Base-by-base conservation (phyloP, 1,284 basidiomycete species). In the Apiotrichum gamsii region DNA sequence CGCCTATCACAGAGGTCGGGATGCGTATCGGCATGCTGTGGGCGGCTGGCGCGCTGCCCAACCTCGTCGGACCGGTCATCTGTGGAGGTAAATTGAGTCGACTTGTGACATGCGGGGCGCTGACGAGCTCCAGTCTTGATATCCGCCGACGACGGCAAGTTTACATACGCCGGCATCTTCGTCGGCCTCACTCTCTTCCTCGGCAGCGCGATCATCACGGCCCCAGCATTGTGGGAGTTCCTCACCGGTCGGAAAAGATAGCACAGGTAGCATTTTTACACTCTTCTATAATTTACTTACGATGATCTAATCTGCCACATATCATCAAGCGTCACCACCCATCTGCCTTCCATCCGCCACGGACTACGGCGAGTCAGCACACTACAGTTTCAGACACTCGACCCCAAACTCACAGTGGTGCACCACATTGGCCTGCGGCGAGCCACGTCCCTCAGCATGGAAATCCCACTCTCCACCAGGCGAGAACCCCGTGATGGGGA, bases 281-380 rank as follows among this genome's bases (percentile, higher is more conserved):
- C n/a, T n/a, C n/a, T n/a, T n/a, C n/a, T n/a, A n/a, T n/a, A n/a
- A n/a, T n/a, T n/a, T n/a, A n/a, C n/a, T n/a, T n/a, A n/a, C n/a
- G n/a, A n/a, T n/a, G n/a, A n/a, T n/a, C n/a, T n/a, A n/a, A n/a
- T n/a, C n/a, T n/a, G n/a, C n/a, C n/a, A n/a, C n/a, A n/a, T n/a
- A n/a, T n/a, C n/a, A n/a, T n/a, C n/a, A n/a, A n/a, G n/a, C n/a
- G n/a, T 90, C 82, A 80, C 74, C 65, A 54, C 64, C 69, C 34
- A 62, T 58, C 11, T 59, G 66, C 56, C 81, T 81, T 23, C 87
- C 80, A 60, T 84, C 88, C 62, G 79, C 87, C 80, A 84, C 60
- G 56, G 83, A 85, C 0, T 82, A 74, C 80, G n/a, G 82, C 51
- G 75, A 74, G 31, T 74, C 75, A 53, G 25, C 38, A 8, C 18